Base-by-base conservation (phyloP, 306 rosid genomes). In the Medicago ruthenica region DNA sequence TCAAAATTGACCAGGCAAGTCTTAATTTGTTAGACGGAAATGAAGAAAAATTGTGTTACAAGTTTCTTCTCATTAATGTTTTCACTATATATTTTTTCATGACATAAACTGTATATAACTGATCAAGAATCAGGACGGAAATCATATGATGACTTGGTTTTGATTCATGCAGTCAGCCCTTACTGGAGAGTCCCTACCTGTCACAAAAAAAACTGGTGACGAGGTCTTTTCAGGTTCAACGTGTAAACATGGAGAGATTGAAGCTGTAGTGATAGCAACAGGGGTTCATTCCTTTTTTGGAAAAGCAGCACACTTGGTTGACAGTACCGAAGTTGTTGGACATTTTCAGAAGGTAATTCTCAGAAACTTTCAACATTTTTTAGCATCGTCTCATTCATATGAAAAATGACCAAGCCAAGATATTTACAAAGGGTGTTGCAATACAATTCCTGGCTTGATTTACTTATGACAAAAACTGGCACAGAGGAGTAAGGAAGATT, bases 221-320 rank as follows among this genome's bases (percentile, higher is more conserved):
- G 89, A 85, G 80, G 93, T 92, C 9, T 92, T 75, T 74, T 88
- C 96, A 27, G 97, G 97, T 44, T 92, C 97, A 48, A 90, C 97
- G 34, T 92, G 97, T 77, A 92, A 92, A 86, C 93, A 83, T 0
- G 97, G 97, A 86, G 96, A 92, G 82, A 87, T 92, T 77, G 97
- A 92, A 80, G 93, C 97, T 14, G 89, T 92, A 44, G 97, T 90
- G 59, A 90, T 92, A 74, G 97, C 97, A 74, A 89, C 96, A 24
- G 97, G 97, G 75, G 85, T 92, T 68, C 59, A 90, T 79, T 84
- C 97, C 71, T 92, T 92, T 76, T 90, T 92, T 37, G 97, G 96
- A 71, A 90, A 88, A 86, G 97, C 96, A 13, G 96, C 97, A 42
- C 83, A 90, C 83, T 85, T 92, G 27, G 97, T 92, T 70, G 96